Conservation (phyloP, 257 asterid species). For the Knoxia roxburghii region DNA sequence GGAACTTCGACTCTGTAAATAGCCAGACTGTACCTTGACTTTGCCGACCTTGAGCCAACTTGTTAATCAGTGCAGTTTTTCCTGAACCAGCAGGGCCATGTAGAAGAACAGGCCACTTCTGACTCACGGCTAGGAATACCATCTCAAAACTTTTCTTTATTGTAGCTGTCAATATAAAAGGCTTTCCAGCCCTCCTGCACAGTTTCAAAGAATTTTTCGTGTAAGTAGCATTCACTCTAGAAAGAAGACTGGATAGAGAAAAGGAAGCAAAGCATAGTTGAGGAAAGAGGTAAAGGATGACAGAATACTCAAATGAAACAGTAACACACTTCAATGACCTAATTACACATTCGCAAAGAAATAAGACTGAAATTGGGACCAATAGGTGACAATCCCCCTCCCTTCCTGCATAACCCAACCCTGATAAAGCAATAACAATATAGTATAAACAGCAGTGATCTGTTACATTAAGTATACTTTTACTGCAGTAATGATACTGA, state of each 20-base stretch:
- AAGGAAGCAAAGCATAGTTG: background rate
- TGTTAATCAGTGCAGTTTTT: slow-evolving; percentile 68
- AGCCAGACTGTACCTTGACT: slow-evolving; percentile 45
- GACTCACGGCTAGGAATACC: slow-evolving; percentile 76
- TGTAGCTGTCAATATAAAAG: slow-evolving; percentile 63
- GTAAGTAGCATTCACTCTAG: background rate
- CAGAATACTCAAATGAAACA: background rate
- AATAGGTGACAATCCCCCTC: too few species aligned
- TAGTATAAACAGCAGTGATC: background rate
- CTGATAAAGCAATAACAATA: background rate
- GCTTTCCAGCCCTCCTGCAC: slow-evolving; percentile 48
- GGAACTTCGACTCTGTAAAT: background rate
- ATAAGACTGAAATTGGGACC: too few species aligned
- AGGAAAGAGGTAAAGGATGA: background rate
- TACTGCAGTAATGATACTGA: background rate
- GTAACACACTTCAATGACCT: background rate
- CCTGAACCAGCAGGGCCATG: slow-evolving; percentile 93
- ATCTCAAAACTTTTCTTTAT: slow-evolving; percentile 64
- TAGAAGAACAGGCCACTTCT: slow-evolving; percentile 95
- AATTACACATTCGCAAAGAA: too few species aligned
- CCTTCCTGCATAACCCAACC: too few species aligned
- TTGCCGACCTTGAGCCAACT: slow-evolving; percentile 55
- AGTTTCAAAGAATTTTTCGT: slow-evolving; percentile 10
- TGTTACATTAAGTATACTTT: background rate
- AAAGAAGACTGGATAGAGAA: background rate